phyloP scores from a whole-genome alignment of 768 basidiomycete genomes.

The Boletellus ananiceps region DNA sequence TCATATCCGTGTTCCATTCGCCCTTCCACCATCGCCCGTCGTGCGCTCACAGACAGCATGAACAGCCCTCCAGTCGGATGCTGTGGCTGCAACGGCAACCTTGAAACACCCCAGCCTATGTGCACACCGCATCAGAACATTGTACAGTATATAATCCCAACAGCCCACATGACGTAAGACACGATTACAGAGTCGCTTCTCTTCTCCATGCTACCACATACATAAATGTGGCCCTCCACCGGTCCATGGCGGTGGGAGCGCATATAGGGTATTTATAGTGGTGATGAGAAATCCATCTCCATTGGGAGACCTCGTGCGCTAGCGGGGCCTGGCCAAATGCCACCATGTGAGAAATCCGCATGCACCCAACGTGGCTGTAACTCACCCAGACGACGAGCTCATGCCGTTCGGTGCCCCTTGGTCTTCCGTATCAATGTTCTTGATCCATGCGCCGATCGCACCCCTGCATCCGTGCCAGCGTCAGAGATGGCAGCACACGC shows the following conservation, averaged over 20 bases:
- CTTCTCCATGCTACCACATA: conserved; percentile 9
- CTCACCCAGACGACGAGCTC: conserved; percentile 10
- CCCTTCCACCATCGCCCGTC: too few species aligned
- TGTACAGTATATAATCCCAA: conserved; percentile 4
- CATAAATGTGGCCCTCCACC: conserved; percentile 5
- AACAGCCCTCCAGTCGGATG: too few species aligned
- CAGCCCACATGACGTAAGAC: conserved; percentile 18
- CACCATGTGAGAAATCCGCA: conserved; percentile 6
- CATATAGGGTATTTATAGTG: conserved; percentile 23
- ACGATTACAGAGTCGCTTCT: conserved; percentile 11
- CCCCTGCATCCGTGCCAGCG: conserved; percentile 48
- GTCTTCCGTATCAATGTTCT: conserved; percentile 69
- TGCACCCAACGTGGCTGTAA: background rate
- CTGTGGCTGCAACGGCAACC: too few species aligned
- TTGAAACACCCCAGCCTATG: too few species aligned
- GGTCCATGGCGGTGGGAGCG: conserved; percentile 19
- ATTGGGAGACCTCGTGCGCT: conserved; percentile 27
- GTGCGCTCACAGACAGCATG: too few species aligned
- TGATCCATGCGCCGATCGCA: conserved; percentile 95
- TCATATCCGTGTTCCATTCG: conserved; percentile 16
- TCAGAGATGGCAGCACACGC: background rate
- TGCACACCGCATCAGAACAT: background rate
- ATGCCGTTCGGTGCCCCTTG: conserved; percentile 3
- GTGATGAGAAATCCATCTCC: conserved; percentile 17
- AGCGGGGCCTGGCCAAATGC: background rate